Percentiles rank a stretch among this genome's conserved stretches.
phyloP scores from a whole-genome alignment of 495 filamentous ascomycete genomes.

The Oidiodendron maius region DNA sequence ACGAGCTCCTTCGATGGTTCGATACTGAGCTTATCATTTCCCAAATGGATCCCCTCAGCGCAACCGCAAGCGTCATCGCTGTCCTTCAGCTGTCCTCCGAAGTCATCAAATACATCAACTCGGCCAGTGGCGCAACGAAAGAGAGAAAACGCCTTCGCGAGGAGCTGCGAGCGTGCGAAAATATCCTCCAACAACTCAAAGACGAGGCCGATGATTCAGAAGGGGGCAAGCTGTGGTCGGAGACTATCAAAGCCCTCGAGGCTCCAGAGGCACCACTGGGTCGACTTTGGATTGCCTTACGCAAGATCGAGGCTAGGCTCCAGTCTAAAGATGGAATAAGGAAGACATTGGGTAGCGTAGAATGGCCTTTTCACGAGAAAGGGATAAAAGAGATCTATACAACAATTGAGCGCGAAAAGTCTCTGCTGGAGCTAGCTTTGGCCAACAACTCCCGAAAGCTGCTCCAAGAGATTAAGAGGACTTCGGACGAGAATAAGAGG shows the following conservation, averaged over 20 bases:
- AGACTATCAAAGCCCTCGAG: not conserved
- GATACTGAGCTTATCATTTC: too few relatives aligned
- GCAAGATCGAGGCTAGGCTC: not conserved
- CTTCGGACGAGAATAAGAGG: not conserved
- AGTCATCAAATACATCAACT: slow-evolving; percentile 8
- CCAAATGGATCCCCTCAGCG: slow-evolving; percentile 11
- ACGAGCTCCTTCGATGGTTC: too few relatives aligned
- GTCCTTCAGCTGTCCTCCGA: slow-evolving; percentile 5
- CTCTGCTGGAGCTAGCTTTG: slow-evolving; percentile 7
- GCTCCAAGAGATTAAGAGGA: too few relatives aligned
- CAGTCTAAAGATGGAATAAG: not conserved
- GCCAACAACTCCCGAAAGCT: not conserved
- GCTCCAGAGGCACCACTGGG: not conserved
- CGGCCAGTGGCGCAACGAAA: slow-evolving; percentile 6
- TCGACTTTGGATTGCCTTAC: not conserved
- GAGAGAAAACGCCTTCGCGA: slow-evolving; percentile 10
- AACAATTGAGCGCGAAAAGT: slow-evolving; percentile 12
- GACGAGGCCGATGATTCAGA: slow-evolving; percentile 12
- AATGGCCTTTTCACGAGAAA: slow-evolving; percentile 15
- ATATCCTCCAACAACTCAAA: slow-evolving; percentile 6
- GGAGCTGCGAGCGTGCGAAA: slow-evolving; percentile 1
- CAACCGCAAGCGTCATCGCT: slow-evolving; percentile 10
- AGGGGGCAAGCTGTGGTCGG: not conserved
- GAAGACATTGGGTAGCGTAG: not conserved
- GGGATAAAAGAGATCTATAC: slow-evolving; percentile 4